Conservation (phyloP, 129 eudicot genomes). For the Silybum marianum region DNA sequence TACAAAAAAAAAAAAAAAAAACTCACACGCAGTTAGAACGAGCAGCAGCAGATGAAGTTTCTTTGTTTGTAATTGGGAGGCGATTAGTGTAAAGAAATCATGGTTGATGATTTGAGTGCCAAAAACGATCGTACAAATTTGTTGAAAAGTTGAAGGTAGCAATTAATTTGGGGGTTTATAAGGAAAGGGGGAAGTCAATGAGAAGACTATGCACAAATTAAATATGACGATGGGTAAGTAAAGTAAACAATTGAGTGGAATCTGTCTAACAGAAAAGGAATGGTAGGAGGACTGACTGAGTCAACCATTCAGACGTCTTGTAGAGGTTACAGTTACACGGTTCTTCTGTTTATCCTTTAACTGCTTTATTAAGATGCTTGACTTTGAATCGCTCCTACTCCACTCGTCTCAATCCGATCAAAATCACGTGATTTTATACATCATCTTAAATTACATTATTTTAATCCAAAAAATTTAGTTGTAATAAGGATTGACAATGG, state of each 20-base stretch:
- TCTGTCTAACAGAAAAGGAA: neutral
- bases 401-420: neutral
- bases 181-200: neutral
- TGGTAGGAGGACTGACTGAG: neutral
- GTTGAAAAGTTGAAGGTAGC: neutral
- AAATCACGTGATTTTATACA: too few species aligned
- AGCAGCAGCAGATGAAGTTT: neutral
- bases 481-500: too few species aligned
- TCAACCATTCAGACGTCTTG: slow-evolving; percentile 5
- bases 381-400: neutral
- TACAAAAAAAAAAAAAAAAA: neutral
- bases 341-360: too few species aligned
- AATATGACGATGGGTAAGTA: too few species aligned
- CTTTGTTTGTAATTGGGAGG: too few species aligned
- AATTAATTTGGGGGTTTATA: neutral
- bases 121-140: too few species aligned
- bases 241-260: neutral
- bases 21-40: neutral
- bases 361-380: neutral
- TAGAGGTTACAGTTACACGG: neutral
- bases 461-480: too few species aligned
- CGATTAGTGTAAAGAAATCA: neutral
- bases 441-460: too few species aligned
- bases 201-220: too few species aligned
- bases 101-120: neutral